Evolutionary conservation across 2,329 filamentous ascomycete species (phyloP).

Genomic region (Neospermospora avenae): DNA sequence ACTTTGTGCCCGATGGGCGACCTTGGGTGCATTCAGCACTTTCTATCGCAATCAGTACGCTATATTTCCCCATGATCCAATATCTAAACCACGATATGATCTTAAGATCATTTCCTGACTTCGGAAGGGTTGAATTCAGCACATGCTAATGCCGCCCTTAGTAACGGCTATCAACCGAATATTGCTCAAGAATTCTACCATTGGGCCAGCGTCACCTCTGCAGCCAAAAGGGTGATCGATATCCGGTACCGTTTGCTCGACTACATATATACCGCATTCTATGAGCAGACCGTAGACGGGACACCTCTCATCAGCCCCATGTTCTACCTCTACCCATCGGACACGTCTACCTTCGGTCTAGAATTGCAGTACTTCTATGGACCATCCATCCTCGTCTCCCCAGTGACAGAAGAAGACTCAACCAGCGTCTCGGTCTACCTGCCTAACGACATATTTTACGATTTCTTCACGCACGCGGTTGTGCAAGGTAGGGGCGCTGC

Average conservation of each 20-base stretch:
- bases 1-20: conserved; percentile 73
- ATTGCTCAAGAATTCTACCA: conserved; percentile 71
- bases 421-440: conserved; percentile 47
- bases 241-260: conserved; percentile 75
- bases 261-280: conserved; percentile 73
- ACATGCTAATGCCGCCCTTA: too few species aligned
- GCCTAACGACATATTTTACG: conserved; percentile 48
- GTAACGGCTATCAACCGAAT: conserved; percentile 45
- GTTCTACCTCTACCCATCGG: conserved; percentile 65
- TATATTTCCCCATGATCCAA: too few species aligned
- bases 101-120: too few species aligned
- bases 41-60: conserved; percentile 68
- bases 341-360: conserved; percentile 43
- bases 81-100: too few species aligned
- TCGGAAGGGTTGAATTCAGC: too few species aligned
- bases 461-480: conserved; percentile 47
- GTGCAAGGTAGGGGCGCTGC: conserved; percentile 41
- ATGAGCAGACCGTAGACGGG: conserved; percentile 56
- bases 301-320: conserved; percentile 65
- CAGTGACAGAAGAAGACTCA: conserved; percentile 44
- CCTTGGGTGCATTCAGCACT: conserved; percentile 68
- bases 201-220: conserved; percentile 60
- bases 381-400: conserved; percentile 45
- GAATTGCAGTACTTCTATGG: conserved; percentile 53
- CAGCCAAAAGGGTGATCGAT: conserved; percentile 65